Evolutionary conservation across 1,284 basidiomycete genomes (phyloP).

Genomic region (Exobasidium rhododendri): DNA sequence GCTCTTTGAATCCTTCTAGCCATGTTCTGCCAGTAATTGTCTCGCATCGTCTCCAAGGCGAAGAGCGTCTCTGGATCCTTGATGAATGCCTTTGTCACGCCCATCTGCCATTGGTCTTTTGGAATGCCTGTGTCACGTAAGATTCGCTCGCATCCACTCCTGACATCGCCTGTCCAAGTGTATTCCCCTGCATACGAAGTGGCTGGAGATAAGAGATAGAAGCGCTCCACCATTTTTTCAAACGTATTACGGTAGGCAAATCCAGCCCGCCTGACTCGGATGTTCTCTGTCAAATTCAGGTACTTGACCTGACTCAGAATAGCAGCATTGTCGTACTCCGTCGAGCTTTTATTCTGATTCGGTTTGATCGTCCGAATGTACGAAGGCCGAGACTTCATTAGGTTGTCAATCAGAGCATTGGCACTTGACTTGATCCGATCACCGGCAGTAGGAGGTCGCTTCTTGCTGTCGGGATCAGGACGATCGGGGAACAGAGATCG

Average conservation of each 20-base stretch:
- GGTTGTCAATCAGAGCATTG: slow-evolving; percentile 87
- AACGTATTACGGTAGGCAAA: slow-evolving; percentile 98
- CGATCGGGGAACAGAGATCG: slow-evolving; percentile 88
- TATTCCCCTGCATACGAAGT: slow-evolving; percentile 99
- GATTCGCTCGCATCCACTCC: slow-evolving; percentile 88
- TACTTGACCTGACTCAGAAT: slow-evolving; percentile 99
- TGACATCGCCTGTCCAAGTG: slow-evolving; percentile 87
- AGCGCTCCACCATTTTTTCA: slow-evolving; percentile 87
- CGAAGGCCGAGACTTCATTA: slow-evolving; percentile 92
- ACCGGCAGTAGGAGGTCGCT: slow-evolving; percentile 93
- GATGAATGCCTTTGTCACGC: slow-evolving; percentile 96
- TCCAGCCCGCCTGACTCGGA: slow-evolving; percentile 90
- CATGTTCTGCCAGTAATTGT: slow-evolving; percentile 99
- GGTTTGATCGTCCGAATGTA: slow-evolving; percentile 99
- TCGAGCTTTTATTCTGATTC: slow-evolving; percentile 88
- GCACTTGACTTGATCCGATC: slow-evolving; percentile 94
- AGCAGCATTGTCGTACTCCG: slow-evolving; percentile 90
- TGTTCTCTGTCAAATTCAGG: slow-evolving; percentile 89
- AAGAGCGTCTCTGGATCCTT: slow-evolving; percentile 99
- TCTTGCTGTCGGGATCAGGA: slow-evolving; percentile 94
- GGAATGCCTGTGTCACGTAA: slow-evolving; percentile 91
- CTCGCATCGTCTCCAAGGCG: slow-evolving; percentile 96
- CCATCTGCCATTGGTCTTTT: slow-evolving; percentile 99
- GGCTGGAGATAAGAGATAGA: slow-evolving; percentile 89
- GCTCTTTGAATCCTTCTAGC: slow-evolving; percentile 92